Conservation (phyloP, 352 stramenopile genomes). For the Globisporangium carolinianum region DNA sequence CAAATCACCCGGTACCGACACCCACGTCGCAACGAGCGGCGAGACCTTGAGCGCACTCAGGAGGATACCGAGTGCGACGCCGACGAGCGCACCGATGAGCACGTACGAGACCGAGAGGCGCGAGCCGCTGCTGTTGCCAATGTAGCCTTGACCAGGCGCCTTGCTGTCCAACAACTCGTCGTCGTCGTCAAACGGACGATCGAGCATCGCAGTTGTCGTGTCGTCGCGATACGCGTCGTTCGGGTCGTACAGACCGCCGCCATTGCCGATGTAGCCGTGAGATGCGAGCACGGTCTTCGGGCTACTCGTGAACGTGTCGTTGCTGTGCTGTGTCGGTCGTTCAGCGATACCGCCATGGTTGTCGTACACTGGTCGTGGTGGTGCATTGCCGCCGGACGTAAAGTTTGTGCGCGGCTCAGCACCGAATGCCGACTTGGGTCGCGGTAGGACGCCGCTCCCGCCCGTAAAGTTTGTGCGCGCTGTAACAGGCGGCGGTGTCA, state of each 20-base stretch:
- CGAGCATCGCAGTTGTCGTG: constrained; percentile 8
- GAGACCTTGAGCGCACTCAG: constrained; percentile 45
- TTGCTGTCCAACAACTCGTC: constrained; percentile 4
- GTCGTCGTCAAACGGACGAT: constrained; percentile 5
- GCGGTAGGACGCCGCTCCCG: neutral
- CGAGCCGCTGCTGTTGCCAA: constrained; percentile 30
- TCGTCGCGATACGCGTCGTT: constrained; percentile 8
- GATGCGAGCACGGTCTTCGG: constrained; percentile 45
- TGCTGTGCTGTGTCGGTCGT: constrained; percentile 6
- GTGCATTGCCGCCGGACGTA: constrained; percentile 2
- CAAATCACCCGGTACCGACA: constrained; percentile 64
- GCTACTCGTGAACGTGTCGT: constrained; percentile 15
- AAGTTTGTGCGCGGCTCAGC: constrained; percentile 8
- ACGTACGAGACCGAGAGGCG: constrained; percentile 48
- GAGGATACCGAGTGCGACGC: constrained; percentile 35
- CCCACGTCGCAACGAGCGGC: constrained; percentile 34
- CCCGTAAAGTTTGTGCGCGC: constrained; percentile 31
- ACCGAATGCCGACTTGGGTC: neutral
- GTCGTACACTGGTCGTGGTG: constrained; percentile 2
- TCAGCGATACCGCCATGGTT: neutral
- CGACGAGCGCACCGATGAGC: constrained; percentile 46
- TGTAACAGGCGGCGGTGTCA: constrained; percentile 10
- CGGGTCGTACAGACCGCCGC: neutral
- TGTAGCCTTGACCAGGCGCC: constrained; percentile 6
- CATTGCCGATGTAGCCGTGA: constrained; percentile 1